Evolutionary conservation across 2,329 filamentous ascomycete genomes (phyloP), one percentile per base, ranked within the genome.

Genomic region (Aspergillus fijiensis): DNA sequence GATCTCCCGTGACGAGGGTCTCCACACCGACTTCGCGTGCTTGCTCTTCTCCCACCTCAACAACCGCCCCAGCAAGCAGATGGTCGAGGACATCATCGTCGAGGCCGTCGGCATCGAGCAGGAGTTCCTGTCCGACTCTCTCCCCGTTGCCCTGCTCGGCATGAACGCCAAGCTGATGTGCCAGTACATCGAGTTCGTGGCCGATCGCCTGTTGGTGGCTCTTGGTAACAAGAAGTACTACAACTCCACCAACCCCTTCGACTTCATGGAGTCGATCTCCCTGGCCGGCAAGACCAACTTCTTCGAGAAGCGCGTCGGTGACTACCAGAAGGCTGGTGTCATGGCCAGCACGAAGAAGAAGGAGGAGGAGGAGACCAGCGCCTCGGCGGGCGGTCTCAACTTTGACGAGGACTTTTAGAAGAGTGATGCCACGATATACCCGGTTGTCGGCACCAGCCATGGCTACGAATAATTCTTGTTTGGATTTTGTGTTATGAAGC

Each of bases 241-340:
- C 87, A 91, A 95, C 75, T 84, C 89, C 27, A 86, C 89, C 77
- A 99, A 99, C 83, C 95, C 95, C 76, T 99, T 99, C 77, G 95
- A 99, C 85, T 99, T 99, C 80, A 99, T 99, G 95, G 95, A 99
- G 86, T 97, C 96, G 82, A 99, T 99, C 80, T 98, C 95, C 23
- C 86, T 99, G 11, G 91, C 92, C 55, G 95, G 95, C 80, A 99
- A 99, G 90, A 99, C 95, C 77, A 99, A 99, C 88, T 99, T 99
- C 87, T 99, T 99, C 78, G 95, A 99, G 89, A 99, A 99, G 90
- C 92, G 95, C 71, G 95, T 99, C 60, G 95, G 89, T 77, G 95
- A 99, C 75, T 99, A 99, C 87, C 95, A 99, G 82, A 99, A 99
- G 86, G 93, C 95, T 42, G 95, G 95, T 83, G 94, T 99, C 78